A percentile compares a stretch with the other conserved stretches of the same genome.
Evolutionary conservation across 106 monocot species (phyloP).

Genomic region (Phalaenopsis aphrodite): DNA sequence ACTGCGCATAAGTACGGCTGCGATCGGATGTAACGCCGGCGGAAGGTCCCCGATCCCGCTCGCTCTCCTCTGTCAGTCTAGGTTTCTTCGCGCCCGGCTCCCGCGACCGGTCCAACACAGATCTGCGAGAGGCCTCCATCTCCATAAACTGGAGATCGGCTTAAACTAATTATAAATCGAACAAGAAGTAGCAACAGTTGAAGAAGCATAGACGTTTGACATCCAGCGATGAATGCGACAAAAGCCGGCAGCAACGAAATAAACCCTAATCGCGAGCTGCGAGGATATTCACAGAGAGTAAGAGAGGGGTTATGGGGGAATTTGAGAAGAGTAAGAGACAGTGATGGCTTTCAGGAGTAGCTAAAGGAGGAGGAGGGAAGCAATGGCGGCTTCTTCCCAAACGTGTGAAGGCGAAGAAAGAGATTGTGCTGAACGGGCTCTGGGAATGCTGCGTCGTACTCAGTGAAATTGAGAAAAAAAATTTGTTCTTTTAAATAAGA

Average conservation of each 20-base stretch:
- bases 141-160: conserved; percentile 18
- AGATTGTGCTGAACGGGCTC: not conserved
- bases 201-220: not conserved
- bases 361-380: not conserved
- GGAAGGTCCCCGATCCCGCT: not conserved
- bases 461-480: not conserved
- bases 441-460: not conserved
- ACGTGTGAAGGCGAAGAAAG: not conserved
- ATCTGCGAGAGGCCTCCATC: conserved; percentile 49
- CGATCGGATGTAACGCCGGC: not conserved
- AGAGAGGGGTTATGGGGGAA: not conserved
- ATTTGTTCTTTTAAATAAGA: too few relatives aligned
- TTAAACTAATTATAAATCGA: not conserved
- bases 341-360: not conserved
- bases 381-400: not conserved
- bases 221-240: not conserved
- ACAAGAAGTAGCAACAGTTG: not conserved
- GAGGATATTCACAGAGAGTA: not conserved
- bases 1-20: not conserved
- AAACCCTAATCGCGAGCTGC: not conserved
- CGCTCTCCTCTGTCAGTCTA: conserved; percentile 17
- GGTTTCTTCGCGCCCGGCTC: conserved; percentile 31
- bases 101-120: conserved; percentile 25
- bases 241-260: not conserved
- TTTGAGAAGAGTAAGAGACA: not conserved